These are phyloP conservation scores for Saururus chinensis DNA, from an alignment of 164 flowering plant genomes.

Conservation along the genomic window DNA sequence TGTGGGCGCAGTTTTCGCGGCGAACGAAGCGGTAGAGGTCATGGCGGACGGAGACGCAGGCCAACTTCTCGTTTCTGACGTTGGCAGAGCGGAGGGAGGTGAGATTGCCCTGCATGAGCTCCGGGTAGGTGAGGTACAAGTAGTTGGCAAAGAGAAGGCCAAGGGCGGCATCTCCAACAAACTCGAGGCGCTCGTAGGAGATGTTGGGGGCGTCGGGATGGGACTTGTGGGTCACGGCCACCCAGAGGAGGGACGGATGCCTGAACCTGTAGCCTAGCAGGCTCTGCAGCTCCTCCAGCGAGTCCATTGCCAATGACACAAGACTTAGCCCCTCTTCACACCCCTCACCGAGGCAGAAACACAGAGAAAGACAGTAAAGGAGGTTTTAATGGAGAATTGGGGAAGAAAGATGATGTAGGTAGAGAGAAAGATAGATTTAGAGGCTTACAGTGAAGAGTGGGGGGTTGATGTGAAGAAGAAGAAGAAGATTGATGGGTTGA, in stretches of 20 bases:
- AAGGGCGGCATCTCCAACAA: conserved; percentile 21
- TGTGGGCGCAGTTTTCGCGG: conserved; percentile 36
- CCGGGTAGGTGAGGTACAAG: conserved; percentile 14
- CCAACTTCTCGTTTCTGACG: conserved; percentile 25
- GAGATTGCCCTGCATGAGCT: conserved; percentile 9
- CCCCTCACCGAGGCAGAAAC: no score
- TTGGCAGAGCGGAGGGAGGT: conserved; percentile 24
- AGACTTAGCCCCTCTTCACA: no score
- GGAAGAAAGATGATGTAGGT: no score
- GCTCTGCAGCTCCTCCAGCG: conserved; percentile 6
- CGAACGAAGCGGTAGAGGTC: conserved; percentile 37
- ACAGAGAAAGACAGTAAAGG: no score
- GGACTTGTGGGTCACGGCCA: conserved; percentile 20
- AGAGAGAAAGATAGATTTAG: no score
- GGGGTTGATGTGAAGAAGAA: no score
- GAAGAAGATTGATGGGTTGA: no score
- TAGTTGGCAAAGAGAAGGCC: conserved; percentile 16
- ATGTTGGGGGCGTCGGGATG: conserved; percentile 1
- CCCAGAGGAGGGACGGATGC: conserved; percentile 6
- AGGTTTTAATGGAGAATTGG: no score
- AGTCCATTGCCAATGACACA: no score
- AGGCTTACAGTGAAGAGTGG: no score
- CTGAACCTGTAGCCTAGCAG: conserved; percentile 10
- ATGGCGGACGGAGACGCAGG: conserved; percentile 19
- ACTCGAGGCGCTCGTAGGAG: conserved; percentile 22